phyloP scores from a whole-genome alignment of 352 stramenopile species.

The Phytophthora europaea region DNA sequence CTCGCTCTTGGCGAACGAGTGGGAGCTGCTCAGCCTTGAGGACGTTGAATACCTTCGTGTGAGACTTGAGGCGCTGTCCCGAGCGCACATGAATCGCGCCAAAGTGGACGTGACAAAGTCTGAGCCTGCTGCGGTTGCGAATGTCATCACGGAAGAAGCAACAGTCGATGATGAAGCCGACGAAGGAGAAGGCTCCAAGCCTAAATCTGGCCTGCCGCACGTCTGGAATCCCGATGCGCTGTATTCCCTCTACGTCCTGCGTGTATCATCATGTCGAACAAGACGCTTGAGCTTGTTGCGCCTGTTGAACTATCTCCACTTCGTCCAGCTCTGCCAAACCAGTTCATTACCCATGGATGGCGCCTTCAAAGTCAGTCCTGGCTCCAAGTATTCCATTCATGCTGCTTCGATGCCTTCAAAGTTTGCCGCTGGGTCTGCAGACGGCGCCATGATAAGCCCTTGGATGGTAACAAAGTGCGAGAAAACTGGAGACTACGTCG shows the following conservation, averaged over 20 bases:
- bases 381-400: neutral
- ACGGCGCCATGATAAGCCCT: neutral
- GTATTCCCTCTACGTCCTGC: conserved; percentile 52
- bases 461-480: conserved; percentile 30
- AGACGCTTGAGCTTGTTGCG: conserved; percentile 54
- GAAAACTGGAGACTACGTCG: conserved; percentile 35
- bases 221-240: conserved; percentile 39
- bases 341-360: neutral
- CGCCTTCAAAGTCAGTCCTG: neutral
- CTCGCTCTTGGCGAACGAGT: conserved; percentile 48
- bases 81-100: conserved; percentile 49
- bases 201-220: conserved; percentile 4
- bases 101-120: conserved; percentile 38
- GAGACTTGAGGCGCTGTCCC: conserved; percentile 47
- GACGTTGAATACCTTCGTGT: conserved; percentile 47
- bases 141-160: neutral
- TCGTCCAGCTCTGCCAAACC: conserved; percentile 31
- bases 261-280: conserved; percentile 48
- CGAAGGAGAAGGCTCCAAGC: neutral
- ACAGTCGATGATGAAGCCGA: neutral
- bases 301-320: conserved; percentile 63
- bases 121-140: neutral
- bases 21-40: conserved; percentile 46
- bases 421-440: neutral
- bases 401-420: neutral